Evolutionary conservation across 2,329 filamentous ascomycete genomes (phyloP), one percentile per base, ranked within the genome.

Genomic region (Pseudofabraea citricarpa): DNA sequence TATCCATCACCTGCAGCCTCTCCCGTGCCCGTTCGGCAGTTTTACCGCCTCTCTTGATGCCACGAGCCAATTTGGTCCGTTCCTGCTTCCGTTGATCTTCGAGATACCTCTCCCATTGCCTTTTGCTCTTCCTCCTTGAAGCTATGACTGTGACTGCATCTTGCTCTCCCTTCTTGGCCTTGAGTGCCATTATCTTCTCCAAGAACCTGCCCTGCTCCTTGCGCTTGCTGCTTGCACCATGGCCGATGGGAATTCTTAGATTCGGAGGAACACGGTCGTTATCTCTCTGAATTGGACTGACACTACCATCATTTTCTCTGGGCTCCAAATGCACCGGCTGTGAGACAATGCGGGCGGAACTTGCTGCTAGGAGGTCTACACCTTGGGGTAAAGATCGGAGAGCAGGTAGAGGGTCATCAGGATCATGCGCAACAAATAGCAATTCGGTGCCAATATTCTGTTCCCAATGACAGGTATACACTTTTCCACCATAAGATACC

Each of bases 391-490:
- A 71, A 19, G 70, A 66, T n/a, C 72, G 74, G 29, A 77, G 60
- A 7, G 64, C 62, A 3, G 75, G 73, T 2, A 75, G 61, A 7
- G 61, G 60, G 9, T 61, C 55, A 32, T 64, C 49, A 29, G 57
- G 52, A 48, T 73, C 65, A 49, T 72, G 75, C 13, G 65, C 65
- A 1, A 73, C 74, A 56, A 96, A 84, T 32, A 95, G 77, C 51
- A 90, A 69, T 53, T 94, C 88, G 0, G 90, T 95, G 26, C 91
- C 91, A 33, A 95, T 78, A 47, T 89, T 85, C 48, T 87, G 81
- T 9, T 80, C 77, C 91, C 91, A 97, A 36, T 79, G 69, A 51
- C 89, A 91, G 50, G 80, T 81, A 60, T 90, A 93, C 18, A 94
- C 70, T 49, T 83, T 79, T 22, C 85, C 86, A 45, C 84, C 77